phyloP scores from a whole-genome alignment of 164 flowering plant genomes.

The Macadamia tetraphylla region DNA sequence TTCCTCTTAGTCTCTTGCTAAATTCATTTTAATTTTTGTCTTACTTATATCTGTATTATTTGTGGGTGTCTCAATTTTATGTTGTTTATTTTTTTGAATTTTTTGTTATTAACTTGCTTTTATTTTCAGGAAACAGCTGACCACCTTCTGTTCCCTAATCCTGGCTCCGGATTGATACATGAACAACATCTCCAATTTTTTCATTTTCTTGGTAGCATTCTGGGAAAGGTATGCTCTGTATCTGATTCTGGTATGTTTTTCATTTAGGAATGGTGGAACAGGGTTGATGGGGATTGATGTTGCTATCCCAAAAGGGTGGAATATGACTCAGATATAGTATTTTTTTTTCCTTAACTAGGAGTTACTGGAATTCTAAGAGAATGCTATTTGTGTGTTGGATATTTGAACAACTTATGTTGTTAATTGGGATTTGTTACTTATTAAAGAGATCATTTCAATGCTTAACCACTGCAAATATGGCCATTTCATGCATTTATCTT shows the following conservation, averaged over 20 bases:
- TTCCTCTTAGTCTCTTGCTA: not conserved
- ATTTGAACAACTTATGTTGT: no score
- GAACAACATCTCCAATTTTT: conserved; percentile 90
- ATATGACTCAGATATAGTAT: no score
- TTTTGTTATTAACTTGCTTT: not conserved
- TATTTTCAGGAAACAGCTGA: conserved; percentile 72
- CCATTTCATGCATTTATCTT: no score
- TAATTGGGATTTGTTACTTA: no score
- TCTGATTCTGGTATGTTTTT: not conserved
- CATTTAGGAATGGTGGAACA: not conserved
- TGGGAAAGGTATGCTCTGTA: conserved; percentile 64
- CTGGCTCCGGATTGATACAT: conserved; percentile 93
- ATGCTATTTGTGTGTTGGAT: no score
- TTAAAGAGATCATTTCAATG: no score
- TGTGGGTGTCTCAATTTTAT: not conserved
- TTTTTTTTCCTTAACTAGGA: no score
- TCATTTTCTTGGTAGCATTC: conserved; percentile 83
- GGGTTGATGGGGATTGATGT: no score
- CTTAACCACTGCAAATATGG: no score
- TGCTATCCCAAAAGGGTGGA: no score
- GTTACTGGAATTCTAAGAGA: no score
- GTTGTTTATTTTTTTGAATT: not conserved
- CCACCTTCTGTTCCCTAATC: conserved; percentile 93
- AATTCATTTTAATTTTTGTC: not conserved
- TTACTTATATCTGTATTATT: not conserved